A percentile compares a stretch with the other conserved stretches of the same genome.
Evolutionary conservation across 495 filamentous ascomycete genomes (phyloP).

Genomic region (Mytilinidion resinicola): DNA sequence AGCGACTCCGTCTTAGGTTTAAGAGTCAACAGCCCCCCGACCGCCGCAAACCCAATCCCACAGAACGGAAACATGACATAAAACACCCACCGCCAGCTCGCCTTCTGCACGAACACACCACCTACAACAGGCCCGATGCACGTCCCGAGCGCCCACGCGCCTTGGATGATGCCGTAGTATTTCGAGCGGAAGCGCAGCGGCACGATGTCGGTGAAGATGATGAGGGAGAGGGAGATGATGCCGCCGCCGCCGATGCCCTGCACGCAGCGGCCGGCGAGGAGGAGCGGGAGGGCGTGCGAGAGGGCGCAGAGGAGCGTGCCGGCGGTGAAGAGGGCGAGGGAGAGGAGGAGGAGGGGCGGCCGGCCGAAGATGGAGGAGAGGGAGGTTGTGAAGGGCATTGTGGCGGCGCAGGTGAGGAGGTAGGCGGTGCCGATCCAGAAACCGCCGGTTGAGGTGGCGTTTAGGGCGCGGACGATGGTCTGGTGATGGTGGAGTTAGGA

Average conservation of each 20-base stretch:
- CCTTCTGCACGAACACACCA: slow-evolving; percentile 20
- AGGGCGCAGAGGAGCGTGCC: slow-evolving; percentile 23
- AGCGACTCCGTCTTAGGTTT: background rate
- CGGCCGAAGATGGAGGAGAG: slow-evolving; percentile 47
- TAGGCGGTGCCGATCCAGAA: slow-evolving; percentile 54
- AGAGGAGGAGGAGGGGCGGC: slow-evolving; percentile 35
- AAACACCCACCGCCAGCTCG: slow-evolving; percentile 34
- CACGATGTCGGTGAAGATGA: slow-evolving; percentile 32
- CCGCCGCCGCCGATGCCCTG: slow-evolving; percentile 34
- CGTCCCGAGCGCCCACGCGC: slow-evolving; percentile 37
- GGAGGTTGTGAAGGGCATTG: slow-evolving; percentile 48
- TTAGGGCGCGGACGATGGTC: slow-evolving; percentile 40
- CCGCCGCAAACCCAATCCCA: slow-evolving; percentile 29
- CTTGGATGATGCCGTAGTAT: slow-evolving; percentile 32
- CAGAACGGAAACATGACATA: slow-evolving; percentile 41
- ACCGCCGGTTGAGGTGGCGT: slow-evolving; percentile 43
- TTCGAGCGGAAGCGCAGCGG: slow-evolving; percentile 35
- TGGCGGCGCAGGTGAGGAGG: slow-evolving; percentile 54
- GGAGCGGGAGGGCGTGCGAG: slow-evolving; percentile 8
- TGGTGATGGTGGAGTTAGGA: background rate
- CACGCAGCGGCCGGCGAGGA: slow-evolving; percentile 25
- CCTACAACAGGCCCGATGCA: slow-evolving; percentile 28
- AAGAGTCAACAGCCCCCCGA: slow-evolving; percentile 25
- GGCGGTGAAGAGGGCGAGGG: slow-evolving; percentile 35
- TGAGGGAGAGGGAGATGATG: slow-evolving; percentile 13